Percentiles rank a stretch among this genome's conserved stretches.
Evolutionary conservation across 768 basidiomycete species (phyloP).

Genomic region (Rhodotorula paludigena): DNA sequence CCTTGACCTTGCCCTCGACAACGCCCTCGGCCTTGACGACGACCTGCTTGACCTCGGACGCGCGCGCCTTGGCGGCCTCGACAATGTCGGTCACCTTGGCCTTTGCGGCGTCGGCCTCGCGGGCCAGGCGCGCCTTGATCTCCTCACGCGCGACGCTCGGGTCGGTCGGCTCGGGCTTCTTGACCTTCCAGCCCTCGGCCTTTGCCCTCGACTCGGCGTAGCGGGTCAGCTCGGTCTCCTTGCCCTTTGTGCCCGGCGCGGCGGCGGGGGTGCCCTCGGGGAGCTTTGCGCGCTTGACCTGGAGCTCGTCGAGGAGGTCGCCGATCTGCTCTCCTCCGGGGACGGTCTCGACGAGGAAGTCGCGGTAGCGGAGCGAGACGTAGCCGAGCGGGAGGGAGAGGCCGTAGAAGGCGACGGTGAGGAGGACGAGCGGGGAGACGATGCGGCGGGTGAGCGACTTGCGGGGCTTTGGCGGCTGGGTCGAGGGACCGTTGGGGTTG

Average conservation of each 20-base stretch:
- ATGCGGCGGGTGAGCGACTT: slow-evolving; percentile 39
- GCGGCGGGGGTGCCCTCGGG: not conserved
- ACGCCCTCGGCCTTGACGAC: slow-evolving; percentile 50
- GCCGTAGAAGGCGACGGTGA: slow-evolving; percentile 40
- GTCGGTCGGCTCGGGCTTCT: slow-evolving; percentile 36
- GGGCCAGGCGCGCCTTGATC: slow-evolving; percentile 29
- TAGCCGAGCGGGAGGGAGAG: slow-evolving; percentile 38
- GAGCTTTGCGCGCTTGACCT: slow-evolving; percentile 7
- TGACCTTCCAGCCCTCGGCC: slow-evolving; percentile 40
- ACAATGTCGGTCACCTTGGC: slow-evolving; percentile 46
- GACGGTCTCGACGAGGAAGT: slow-evolving; percentile 74
- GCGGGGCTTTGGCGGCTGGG: not conserved
- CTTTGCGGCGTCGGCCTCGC: slow-evolving; percentile 40
- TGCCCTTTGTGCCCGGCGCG: slow-evolving; percentile 19
- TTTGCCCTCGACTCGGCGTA: slow-evolving; percentile 45
- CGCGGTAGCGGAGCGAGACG: slow-evolving; percentile 58
- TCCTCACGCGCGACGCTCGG: slow-evolving; percentile 30
- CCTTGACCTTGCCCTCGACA: slow-evolving; percentile 54
- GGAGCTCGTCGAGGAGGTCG: slow-evolving; percentile 72
- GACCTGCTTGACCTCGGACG: slow-evolving; percentile 51
- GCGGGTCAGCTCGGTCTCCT: slow-evolving; percentile 38
- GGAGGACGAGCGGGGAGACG: slow-evolving; percentile 33
- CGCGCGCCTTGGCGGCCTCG: slow-evolving; percentile 54
- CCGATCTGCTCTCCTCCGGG: slow-evolving; percentile 72
- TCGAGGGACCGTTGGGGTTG: not conserved